These are phyloP conservation scores for Nephelium lappaceum DNA, from an alignment of 345 rosid species.

Conservation along the genomic window DNA sequence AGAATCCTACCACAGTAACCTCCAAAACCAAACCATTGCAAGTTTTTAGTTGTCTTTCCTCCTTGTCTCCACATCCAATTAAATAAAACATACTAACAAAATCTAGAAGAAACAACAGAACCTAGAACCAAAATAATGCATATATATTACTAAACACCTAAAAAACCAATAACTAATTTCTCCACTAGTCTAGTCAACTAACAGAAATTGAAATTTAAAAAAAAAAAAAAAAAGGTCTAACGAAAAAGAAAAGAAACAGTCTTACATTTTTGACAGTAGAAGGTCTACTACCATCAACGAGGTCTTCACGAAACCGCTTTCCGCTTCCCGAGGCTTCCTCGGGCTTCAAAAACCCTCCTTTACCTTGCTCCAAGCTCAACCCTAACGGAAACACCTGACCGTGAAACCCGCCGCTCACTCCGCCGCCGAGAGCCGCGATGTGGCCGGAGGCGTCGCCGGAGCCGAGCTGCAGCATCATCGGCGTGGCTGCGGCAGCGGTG, in stretches of 20 bases:
- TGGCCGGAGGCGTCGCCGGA: conserved; percentile 72
- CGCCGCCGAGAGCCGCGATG: conserved; percentile 46
- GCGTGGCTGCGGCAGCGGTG: conserved; percentile 43
- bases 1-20: conserved; percentile 30
- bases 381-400: conserved; percentile 80
- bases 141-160: not conserved
- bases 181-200: conserved; percentile 17
- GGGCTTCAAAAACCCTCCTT: conserved; percentile 76
- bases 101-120: not conserved
- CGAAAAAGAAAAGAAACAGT: not conserved
- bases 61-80: conserved; percentile 10
- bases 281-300: conserved; percentile 67
- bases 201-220: not conserved
- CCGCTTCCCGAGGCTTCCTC: conserved; percentile 80
- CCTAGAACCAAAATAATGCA: not conserved
- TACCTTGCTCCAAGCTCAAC: conserved; percentile 87
- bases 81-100: conserved; percentile 13
- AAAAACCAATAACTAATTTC: not conserved
- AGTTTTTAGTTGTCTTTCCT: conserved; percentile 13
- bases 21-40: conserved; percentile 16
- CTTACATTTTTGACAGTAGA: conserved; percentile 76
- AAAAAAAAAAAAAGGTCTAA: not conserved
- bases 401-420: conserved; percentile 63
- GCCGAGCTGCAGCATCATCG: conserved; percentile 90
- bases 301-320: conserved; percentile 75